Evolutionary conservation across 2,329 filamentous ascomycete species (phyloP).

Genomic region (Trematosphaeria pertusa): DNA sequence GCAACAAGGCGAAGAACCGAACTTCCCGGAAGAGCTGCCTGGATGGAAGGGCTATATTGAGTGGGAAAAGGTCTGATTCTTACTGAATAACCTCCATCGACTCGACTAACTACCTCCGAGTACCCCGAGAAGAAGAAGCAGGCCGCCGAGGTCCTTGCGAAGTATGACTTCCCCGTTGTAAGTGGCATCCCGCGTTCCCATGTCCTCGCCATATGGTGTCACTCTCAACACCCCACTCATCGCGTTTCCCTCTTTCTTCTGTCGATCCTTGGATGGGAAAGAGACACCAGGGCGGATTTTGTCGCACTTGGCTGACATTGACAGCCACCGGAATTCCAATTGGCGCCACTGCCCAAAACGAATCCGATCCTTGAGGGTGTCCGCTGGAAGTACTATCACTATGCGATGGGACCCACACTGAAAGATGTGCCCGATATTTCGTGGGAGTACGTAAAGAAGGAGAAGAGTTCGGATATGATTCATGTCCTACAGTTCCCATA

Average conservation of each 20-base stretch:
- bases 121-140: conserved; percentile 71
- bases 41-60: conserved; percentile 65
- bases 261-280: too few relatives aligned
- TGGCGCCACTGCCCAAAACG: conserved; percentile 50
- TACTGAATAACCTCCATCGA: not conserved
- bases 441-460: conserved; percentile 53
- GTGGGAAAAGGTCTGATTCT: conserved; percentile 31
- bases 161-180: conserved; percentile 58
- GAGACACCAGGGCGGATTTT: too few relatives aligned
- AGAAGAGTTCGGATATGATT: conserved; percentile 57
- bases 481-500: conserved; percentile 57
- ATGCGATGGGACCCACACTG: conserved; percentile 50
- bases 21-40: conserved; percentile 53
- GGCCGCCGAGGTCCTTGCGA: conserved; percentile 62
- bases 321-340: conserved; percentile 53
- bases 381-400: conserved; percentile 56
- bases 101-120: conserved; percentile 27
- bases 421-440: conserved; percentile 62
- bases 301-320: conserved; percentile 1
- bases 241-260: too few relatives aligned
- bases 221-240: too few relatives aligned
- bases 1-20: conserved; percentile 31
- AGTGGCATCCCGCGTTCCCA: conserved; percentile 6
- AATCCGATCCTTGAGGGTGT: conserved; percentile 56
- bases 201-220: not conserved